phyloP scores from a whole-genome alignment of 2,329 filamentous ascomycete genomes.

The Cladobotryum mycophilum region DNA sequence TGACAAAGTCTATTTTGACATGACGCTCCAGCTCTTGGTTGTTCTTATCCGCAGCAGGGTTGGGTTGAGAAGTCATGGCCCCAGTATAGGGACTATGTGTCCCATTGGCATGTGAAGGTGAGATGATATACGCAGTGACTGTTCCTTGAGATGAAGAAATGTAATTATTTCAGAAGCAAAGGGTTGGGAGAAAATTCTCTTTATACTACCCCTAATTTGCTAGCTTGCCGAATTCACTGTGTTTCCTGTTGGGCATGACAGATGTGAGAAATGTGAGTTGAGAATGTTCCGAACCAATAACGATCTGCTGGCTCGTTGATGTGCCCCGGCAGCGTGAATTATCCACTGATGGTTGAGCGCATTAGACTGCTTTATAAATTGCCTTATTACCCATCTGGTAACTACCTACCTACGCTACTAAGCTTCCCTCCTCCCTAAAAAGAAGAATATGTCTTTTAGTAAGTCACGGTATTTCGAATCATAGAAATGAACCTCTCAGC shows the following conservation, averaged over 20 bases:
- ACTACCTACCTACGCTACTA: no score
- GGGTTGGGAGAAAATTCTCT: neutral
- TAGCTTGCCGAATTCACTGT: neutral
- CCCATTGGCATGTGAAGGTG: neutral
- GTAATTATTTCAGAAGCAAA: neutral
- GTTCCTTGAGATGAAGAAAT: neutral
- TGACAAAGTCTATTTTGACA: conserved; percentile 55
- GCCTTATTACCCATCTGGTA: no score
- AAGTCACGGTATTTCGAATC: no score
- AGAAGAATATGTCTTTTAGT: no score
- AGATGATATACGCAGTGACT: neutral
- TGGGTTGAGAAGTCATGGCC: conserved; percentile 5
- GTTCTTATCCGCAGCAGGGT: neutral
- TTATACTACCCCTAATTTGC: neutral
- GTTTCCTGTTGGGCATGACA: neutral
- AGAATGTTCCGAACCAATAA: no score
- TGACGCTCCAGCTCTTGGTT: conserved; percentile 3
- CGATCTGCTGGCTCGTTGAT: no score
- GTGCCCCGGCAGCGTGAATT: no score
- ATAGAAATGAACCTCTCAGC: no score
- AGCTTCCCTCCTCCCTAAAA: no score
- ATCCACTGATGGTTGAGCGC: no score
- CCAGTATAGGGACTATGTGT: neutral
- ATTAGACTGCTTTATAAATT: no score
- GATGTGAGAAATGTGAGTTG: neutral